Percentiles rank a stretch among this genome's conserved stretches.
Evolutionary conservation across 169 alveolate genomes (phyloP).

Genomic region (Plasmodium gallinaceum): DNA sequence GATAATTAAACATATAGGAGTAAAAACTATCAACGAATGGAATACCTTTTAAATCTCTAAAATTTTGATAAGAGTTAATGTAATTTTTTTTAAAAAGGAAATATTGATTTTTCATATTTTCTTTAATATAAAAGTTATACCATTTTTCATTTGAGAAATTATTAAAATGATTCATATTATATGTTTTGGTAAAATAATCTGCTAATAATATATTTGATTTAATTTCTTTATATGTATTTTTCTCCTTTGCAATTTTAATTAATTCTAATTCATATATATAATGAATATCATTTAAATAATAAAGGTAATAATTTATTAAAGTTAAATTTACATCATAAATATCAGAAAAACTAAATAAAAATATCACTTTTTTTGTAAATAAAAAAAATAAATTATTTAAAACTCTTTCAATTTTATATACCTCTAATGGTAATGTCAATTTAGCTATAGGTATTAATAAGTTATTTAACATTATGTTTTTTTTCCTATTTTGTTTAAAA

Average conservation of each 20-base stretch:
- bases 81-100: background rate
- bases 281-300: background rate
- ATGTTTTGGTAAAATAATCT: background rate
- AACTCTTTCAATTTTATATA: slow-evolving; percentile 18
- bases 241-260: slow-evolving; percentile 13
- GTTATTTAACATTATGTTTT: background rate
- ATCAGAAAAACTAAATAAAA: slow-evolving; percentile 41
- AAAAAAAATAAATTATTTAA: slow-evolving; percentile 16
- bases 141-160: slow-evolving; percentile 10
- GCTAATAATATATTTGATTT: slow-evolving; percentile 1
- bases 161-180: background rate
- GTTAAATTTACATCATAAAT: slow-evolving; percentile 21
- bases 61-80: slow-evolving; percentile 12
- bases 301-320: slow-evolving; percentile 17
- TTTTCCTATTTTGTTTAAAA: background rate
- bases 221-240: slow-evolving; percentile 13
- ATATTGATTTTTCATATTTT: background rate
- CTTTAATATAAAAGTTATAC: background rate
- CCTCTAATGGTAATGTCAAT: slow-evolving; percentile 26
- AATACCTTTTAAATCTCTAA: slow-evolving; percentile 4
- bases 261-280: slow-evolving; percentile 17
- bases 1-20: slow-evolving; percentile 22
- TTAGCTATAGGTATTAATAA: slow-evolving; percentile 49
- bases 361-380: slow-evolving; percentile 44
- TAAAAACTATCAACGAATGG: slow-evolving; percentile 59